Conservation (phyloP, 768 basidiomycete species). For the Suillus hirtellus region DNA sequence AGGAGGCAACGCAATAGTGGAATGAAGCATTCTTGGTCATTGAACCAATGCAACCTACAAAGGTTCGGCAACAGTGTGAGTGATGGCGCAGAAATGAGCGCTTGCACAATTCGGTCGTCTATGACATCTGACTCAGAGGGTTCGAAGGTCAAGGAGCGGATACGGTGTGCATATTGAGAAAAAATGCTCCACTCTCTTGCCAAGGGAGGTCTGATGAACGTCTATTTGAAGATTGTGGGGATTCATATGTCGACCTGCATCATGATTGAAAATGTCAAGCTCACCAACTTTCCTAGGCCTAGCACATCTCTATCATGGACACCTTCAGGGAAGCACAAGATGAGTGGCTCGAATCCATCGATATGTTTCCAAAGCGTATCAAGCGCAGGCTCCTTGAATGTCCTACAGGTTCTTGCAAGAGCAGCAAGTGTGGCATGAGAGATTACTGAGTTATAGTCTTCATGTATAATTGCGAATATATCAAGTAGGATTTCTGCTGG, state of each 20-base stretch:
- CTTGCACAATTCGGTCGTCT: neutral
- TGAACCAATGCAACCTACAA: neutral
- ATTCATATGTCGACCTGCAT: neutral
- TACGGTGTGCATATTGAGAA: neutral
- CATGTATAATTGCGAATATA: neutral
- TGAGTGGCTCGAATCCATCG: neutral
- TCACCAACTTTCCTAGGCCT: neutral
- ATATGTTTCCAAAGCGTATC: neutral
- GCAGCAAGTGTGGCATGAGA: neutral
- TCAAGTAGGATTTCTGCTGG: neutral
- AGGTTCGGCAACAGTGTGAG: neutral
- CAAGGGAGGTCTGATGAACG: neutral
- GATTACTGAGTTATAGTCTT: neutral
- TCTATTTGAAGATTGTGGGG: neutral
- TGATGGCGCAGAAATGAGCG: too few species aligned
- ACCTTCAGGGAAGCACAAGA: neutral
- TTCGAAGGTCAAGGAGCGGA: neutral
- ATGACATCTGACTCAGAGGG: neutral
- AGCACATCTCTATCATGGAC: neutral
- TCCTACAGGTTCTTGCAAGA: neutral
- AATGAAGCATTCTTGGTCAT: neutral
- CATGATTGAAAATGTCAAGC: neutral
- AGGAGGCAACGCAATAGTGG: neutral
- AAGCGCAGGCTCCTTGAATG: conserved; percentile 1
- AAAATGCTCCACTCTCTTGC: neutral